phyloP scores from a whole-genome alignment of 2,329 filamentous ascomycete genomes.

The Aureobasidium sp. region DNA sequence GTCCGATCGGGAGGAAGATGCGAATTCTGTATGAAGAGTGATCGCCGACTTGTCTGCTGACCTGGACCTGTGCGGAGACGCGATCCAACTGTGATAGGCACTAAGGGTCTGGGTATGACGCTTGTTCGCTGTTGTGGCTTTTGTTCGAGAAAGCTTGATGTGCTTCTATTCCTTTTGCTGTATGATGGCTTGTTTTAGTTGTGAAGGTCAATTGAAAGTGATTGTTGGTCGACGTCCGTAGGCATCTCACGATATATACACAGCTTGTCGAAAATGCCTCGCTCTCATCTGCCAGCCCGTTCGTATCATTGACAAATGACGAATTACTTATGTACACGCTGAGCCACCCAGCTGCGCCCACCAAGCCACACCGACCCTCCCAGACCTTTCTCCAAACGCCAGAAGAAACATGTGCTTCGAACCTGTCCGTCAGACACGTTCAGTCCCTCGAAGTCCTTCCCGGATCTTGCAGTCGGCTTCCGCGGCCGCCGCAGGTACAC shows the following conservation, averaged over 20 bases:
- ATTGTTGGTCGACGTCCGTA: not conserved
- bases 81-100: not conserved
- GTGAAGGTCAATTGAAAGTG: not conserved
- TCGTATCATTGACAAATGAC: not conserved
- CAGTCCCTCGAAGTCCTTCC: not conserved
- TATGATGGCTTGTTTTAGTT: not conserved
- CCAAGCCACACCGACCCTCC: slow-evolving; percentile 9
- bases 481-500: not conserved
- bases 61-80: slow-evolving; percentile 2
- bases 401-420: not conserved
- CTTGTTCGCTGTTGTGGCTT: not conserved
- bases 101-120: slow-evolving; percentile 10
- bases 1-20: not conserved
- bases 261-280: not conserved
- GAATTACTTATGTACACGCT: not conserved
- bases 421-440: not conserved
- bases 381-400: slow-evolving; percentile 1
- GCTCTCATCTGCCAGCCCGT: not conserved
- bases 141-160: not conserved
- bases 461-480: not conserved
- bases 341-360: slow-evolving; percentile 1
- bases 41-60: slow-evolving; percentile 8
- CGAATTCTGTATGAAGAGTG: not conserved
- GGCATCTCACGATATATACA: not conserved
- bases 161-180: not conserved